Base-by-base conservation (phyloP, 768 basidiomycete species). In the Naganishia antarctica region DNA sequence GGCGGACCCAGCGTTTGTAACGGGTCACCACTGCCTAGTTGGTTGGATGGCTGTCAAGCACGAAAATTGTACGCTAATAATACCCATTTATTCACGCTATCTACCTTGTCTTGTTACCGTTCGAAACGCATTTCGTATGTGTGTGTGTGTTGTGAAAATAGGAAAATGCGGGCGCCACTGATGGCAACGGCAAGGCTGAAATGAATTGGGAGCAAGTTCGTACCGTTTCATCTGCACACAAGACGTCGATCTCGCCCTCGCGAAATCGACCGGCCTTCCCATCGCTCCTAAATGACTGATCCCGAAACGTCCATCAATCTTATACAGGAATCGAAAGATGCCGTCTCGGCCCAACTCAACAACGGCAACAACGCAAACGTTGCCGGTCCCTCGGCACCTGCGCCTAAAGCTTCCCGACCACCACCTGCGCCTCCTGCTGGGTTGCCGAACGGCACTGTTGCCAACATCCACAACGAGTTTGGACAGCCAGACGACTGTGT, bases 141-240 rank as follows among this genome's bases (percentile, higher is more conserved):
- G n/a, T n/a, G n/a, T n/a, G n/a, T n/a, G n/a, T 3, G 53, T 18
- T 41, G 12, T 26, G 2, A 23, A 12, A 44, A 44, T 57, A 57
- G 53, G 53, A 34, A 29, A 57, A 57, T 34, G 53, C 32, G 5
- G 53, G 18, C 37, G 37, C 53, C 37, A 15, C 34, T 57, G 34
- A 57, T 9, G 37, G 37, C 53, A 57, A 57, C 15, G 53, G 53
- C 53, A 57, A 57, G 53, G 23, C 53, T 40, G 34, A 57, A 26
- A 57, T 57, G 53, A 57, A 57, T 26, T 57, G 53, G 53, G 34
- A 57, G 53, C 53, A 57, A 57, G 53, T 57, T 57, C 53, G 53
- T 57, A 57, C 37, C 12, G 3, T 41, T 12, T 57, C 53, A 16
- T 16, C 21, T 51, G 21, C 1, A 40, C 9, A n/a, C 16, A n/a